These are phyloP conservation scores for Senna siamea DNA, from an alignment of 306 rosid species.

Conservation along the genomic window DNA sequence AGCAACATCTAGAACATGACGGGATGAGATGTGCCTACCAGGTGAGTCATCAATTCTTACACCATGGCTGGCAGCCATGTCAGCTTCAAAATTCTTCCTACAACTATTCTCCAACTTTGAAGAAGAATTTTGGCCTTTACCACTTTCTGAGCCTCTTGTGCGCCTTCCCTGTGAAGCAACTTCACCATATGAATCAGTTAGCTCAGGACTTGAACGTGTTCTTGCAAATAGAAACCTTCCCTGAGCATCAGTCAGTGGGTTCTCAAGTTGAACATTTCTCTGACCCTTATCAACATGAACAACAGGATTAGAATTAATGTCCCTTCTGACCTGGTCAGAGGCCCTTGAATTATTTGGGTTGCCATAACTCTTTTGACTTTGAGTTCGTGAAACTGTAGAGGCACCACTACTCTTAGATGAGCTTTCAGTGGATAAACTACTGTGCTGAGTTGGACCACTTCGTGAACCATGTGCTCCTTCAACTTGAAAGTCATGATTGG, in stretches of 20 bases:
- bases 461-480: conserved; percentile 49
- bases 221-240: conserved; percentile 85
- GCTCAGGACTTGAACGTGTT: conserved; percentile 97
- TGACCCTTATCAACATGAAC: conserved; percentile 55
- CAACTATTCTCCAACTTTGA: conserved; percentile 63
- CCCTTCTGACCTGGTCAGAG: conserved; percentile 60
- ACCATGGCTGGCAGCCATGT: conserved; percentile 48
- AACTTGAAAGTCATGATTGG: conserved; percentile 52
- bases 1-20: conserved; percentile 50
- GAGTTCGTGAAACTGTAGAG: conserved; percentile 53
- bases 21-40: conserved; percentile 50
- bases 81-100: conserved; percentile 65
- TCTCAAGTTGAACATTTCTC: conserved; percentile 56
- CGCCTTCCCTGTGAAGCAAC: conserved; percentile 70
- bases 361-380: conserved; percentile 58
- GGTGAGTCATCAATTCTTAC: conserved; percentile 60
- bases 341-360: conserved; percentile 56
- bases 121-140: conserved; percentile 52
- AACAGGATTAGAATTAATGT: conserved; percentile 53
- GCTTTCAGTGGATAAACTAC: conserved; percentile 53
- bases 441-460: conserved; percentile 58
- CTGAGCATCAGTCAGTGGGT: conserved; percentile 57
- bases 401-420: conserved; percentile 50
- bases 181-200: conserved; percentile 80
- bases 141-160: conserved; percentile 57